Evolutionary conservation across 1,284 basidiomycete species (phyloP), one percentile per base, ranked within the genome.

Genomic region (Trichosporon coremiiforme): DNA sequence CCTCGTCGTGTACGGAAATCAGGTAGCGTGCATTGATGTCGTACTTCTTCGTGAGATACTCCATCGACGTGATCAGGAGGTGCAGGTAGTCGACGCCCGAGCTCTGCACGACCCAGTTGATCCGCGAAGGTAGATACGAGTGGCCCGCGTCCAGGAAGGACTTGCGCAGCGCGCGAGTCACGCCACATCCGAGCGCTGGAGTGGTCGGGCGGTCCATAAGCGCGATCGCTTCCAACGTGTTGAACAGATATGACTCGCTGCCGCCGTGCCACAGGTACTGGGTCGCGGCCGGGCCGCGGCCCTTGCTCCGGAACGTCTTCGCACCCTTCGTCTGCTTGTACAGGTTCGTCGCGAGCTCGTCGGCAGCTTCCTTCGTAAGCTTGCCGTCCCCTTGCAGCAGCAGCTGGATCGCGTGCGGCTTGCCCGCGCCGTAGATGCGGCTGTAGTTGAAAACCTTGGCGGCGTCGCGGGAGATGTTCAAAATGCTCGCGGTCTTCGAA

Each of bases 401-500:
- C 2, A 99, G 87, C 50, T 96, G 88, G 4, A 95, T 87, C 1
- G 96, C 96, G 76, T 99, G 96, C 69, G 91, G 90, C 88, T 95
- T 93, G 17, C 97, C 97, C 0, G 97, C 96, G 17, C 96, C 96
- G 78, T 99, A 99, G 77, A 99, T 98, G 66, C 97, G 90, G 55
- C 95, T 98, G 80, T 99, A 99, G 81, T 99, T 99, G 88, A 99
- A 99, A 25, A 99, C 94, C 81, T 99, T 99, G 63, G 97, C 97
- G 77, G 94, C 91, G 79, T 99, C 93, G 53, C 97, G 89, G 60
- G 93, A 92, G 72, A 95, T 98, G 22, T 94, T 93, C 64, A 99
- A 85, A 75, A 99, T 99, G 70, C 85, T 89, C 5, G 96, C 97
- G 8, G 96, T 98, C 85, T 98, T 98, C 31, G 95, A 98, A 80